phyloP scores from a whole-genome alignment of 169 alveolate genomes.

The Plasmodium cynomolgi region DNA sequence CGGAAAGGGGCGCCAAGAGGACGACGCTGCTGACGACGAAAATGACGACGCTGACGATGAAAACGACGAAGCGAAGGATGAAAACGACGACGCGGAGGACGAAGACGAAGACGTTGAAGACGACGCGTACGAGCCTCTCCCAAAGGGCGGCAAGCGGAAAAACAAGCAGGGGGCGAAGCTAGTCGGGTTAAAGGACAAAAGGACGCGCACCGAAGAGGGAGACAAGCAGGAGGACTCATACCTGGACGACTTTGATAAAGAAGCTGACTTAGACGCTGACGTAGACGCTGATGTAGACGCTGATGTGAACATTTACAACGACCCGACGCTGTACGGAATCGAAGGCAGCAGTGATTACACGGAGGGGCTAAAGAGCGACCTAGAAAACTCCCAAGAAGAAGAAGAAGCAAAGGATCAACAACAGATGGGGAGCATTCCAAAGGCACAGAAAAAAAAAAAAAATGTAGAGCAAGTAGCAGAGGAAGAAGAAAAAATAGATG shows the following conservation, averaged over 20 bases:
- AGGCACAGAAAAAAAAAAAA: constrained; percentile 24
- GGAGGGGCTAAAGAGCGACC: constrained; percentile 59
- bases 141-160: background rate
- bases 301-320: constrained; percentile 49
- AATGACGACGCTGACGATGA: background rate
- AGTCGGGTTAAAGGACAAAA: background rate
- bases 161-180: background rate
- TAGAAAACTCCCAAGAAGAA: constrained; percentile 52
- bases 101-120: background rate
- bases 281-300: constrained; percentile 41
- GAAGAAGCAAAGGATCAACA: constrained; percentile 23
- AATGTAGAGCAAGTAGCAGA: background rate
- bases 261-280: constrained; percentile 11
- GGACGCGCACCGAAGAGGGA: background rate
- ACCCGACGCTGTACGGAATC: constrained; percentile 58
- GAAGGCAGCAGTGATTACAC: constrained; percentile 73
- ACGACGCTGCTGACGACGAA: background rate
- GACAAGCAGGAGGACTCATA: background rate
- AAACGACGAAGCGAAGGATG: background rate
- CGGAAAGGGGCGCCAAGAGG: background rate
- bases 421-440: background rate
- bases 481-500: constrained; percentile 56
- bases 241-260: background rate
- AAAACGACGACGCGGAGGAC: background rate
- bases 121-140: background rate